Evolutionary conservation across 257 asterid species (phyloP).

Genomic region (Solanum dulcamara): DNA sequence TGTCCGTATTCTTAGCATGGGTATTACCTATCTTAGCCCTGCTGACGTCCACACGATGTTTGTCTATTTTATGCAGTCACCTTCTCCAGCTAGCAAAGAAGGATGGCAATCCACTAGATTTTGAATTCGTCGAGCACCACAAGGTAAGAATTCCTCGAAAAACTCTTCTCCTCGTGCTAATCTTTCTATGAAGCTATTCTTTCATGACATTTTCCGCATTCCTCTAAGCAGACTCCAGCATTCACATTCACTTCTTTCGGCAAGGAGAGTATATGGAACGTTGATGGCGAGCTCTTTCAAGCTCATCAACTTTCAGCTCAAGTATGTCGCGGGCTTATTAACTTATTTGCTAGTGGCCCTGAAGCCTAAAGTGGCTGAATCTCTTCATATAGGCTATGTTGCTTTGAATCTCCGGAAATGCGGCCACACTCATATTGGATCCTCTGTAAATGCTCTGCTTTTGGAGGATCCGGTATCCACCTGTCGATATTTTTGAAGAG

Average conservation of each 20-base stretch:
- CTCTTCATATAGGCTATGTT: neutral
- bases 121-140: constrained; percentile 82
- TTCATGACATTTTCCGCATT: constrained; percentile 5
- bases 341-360: constrained; percentile 88
- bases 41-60: neutral
- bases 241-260: constrained; percentile 87
- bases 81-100: constrained; percentile 74
- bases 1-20: neutral
- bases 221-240: constrained; percentile 49
- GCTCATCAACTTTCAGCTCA: constrained; percentile 92
- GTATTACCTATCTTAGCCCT: neutral
- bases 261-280: constrained; percentile 81
- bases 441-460: neutral
- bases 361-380: constrained; percentile 16
- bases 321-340: constrained; percentile 84
- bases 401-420: neutral
- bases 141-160: constrained; percentile 37
- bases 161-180: neutral
- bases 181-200: neutral
- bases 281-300: constrained; percentile 76
- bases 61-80: constrained; percentile 48
- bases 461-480: neutral
- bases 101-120: constrained; percentile 83
- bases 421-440: neutral
- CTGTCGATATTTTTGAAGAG: neutral